Conservation (phyloP, 148 eudicot genomes). For the Silene uniflora region DNA sequence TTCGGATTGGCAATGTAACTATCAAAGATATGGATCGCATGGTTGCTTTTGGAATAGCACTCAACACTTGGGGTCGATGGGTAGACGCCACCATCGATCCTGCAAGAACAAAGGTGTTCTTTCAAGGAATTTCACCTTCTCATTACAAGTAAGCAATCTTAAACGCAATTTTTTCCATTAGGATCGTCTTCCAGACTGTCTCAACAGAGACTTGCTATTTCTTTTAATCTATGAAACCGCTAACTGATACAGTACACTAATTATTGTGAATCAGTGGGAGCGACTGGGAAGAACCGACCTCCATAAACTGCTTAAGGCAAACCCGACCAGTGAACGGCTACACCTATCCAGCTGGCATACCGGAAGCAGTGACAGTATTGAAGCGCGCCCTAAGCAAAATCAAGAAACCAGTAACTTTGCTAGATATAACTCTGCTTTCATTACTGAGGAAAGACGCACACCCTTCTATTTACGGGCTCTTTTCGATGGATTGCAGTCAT, state of each 20-base stretch:
- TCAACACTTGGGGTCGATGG: slow-evolving; percentile 83
- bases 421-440: slow-evolving; percentile 69
- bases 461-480: slow-evolving; percentile 57
- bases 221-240: not conserved
- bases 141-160: slow-evolving; percentile 75
- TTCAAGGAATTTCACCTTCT: slow-evolving; percentile 95
- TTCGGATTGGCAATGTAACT: slow-evolving; percentile 41
- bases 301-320: slow-evolving; percentile 51
- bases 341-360: slow-evolving; percentile 58
- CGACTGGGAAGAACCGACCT: slow-evolving; percentile 62
- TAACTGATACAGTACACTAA: not conserved
- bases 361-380: slow-evolving; percentile 46
- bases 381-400: slow-evolving; percentile 59
- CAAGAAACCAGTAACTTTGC: slow-evolving; percentile 55
- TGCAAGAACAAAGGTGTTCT: slow-evolving; percentile 58
- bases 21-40: slow-evolving; percentile 73
- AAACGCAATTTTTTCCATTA: not conserved
- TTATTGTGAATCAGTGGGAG: slow-evolving; percentile 54
- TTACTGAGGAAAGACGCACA: slow-evolving; percentile 75
- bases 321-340: slow-evolving; percentile 49
- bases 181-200: not conserved
- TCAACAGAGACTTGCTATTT: not conserved
- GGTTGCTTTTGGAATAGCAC: slow-evolving; percentile 70
- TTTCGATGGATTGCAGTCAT: slow-evolving; percentile 77
- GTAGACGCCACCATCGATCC: slow-evolving; percentile 65